phyloP scores from a whole-genome alignment of 2,329 filamentous ascomycete species.

The Stachybotrys echinatus region DNA sequence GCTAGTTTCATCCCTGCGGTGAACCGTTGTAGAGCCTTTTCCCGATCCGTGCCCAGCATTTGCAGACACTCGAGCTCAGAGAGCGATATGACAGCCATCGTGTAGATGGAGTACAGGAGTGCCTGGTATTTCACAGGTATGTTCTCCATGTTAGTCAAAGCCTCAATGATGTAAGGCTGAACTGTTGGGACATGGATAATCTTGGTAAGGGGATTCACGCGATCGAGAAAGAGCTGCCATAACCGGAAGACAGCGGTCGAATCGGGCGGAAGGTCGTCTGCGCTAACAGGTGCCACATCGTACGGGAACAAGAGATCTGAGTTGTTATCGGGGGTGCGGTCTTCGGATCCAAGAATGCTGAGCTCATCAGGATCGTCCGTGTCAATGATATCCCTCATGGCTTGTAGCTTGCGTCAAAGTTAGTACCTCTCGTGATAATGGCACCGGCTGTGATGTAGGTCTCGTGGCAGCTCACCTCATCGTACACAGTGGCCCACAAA shows the following conservation, averaged over 20 bases:
- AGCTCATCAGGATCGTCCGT: conserved; percentile 42
- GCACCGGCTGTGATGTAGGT: background rate
- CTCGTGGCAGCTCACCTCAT: conserved; percentile 41
- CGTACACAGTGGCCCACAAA: conserved; percentile 47
- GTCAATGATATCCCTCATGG: conserved; percentile 55
- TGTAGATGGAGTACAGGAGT: conserved; percentile 61
- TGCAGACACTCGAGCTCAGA: conserved; percentile 47
- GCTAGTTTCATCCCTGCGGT: conserved; percentile 45
- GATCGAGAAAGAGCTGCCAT: conserved; percentile 70
- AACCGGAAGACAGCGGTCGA: conserved; percentile 62
- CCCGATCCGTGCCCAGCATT: conserved; percentile 44
- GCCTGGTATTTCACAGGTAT: conserved; percentile 56
- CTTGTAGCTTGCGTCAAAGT: conserved; percentile 42
- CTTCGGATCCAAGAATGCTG: conserved; percentile 42
- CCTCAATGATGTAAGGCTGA: conserved; percentile 60
- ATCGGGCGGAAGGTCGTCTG: conserved; percentile 55
- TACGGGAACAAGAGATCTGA: conserved; percentile 43
- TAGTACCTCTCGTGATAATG: background rate
- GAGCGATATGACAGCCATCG: conserved; percentile 53
- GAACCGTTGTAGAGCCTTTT: conserved; percentile 45
- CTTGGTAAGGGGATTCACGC: conserved; percentile 71
- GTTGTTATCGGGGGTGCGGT: conserved; percentile 45
- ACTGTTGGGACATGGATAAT: conserved; percentile 66
- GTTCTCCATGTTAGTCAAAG: conserved; percentile 48
- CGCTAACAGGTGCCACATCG: conserved; percentile 30